These are phyloP conservation scores for Pistacia integerrima DNA, from an alignment of 345 rosid species.

Conservation along the genomic window DNA sequence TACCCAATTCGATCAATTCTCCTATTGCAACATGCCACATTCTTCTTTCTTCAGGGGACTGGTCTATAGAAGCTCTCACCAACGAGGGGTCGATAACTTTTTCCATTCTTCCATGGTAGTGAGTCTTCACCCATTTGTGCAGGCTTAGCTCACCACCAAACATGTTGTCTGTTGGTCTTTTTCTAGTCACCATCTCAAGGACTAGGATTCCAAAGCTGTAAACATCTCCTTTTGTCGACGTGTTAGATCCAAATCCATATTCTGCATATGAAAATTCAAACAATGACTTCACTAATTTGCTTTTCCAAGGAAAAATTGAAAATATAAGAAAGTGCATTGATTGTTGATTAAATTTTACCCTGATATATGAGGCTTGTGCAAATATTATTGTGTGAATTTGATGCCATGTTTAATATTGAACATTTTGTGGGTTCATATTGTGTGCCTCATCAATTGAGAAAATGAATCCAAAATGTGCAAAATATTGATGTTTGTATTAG, in stretches of 20 bases:
- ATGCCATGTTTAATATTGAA: neutral
- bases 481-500: neutral
- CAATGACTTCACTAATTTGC: neutral
- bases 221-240: constrained; percentile 58
- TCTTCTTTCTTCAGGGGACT: constrained; percentile 43
- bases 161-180: constrained; percentile 56
- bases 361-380: neutral
- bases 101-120: constrained; percentile 41
- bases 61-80: constrained; percentile 40
- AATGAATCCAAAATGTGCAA: neutral
- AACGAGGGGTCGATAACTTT: constrained; percentile 46
- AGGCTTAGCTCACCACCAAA: constrained; percentile 43
- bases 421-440: neutral
- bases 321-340: neutral
- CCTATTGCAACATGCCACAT: constrained; percentile 55
- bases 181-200: constrained; percentile 59
- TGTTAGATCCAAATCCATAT: constrained; percentile 50
- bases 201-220: constrained; percentile 62
- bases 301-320: neutral
- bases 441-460: neutral
- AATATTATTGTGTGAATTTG: neutral
- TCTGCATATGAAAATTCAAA: constrained; percentile 26
- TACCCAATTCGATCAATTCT: constrained; percentile 54
- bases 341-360: neutral
- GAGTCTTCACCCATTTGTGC: constrained; percentile 51